A percentile compares a stretch with the other conserved stretches of the same genome.
These are phyloP conservation scores for Entomortierella lignicola DNA, from an alignment of 192 early-diverging fungal genomes.

Conservation along the genomic window DNA sequence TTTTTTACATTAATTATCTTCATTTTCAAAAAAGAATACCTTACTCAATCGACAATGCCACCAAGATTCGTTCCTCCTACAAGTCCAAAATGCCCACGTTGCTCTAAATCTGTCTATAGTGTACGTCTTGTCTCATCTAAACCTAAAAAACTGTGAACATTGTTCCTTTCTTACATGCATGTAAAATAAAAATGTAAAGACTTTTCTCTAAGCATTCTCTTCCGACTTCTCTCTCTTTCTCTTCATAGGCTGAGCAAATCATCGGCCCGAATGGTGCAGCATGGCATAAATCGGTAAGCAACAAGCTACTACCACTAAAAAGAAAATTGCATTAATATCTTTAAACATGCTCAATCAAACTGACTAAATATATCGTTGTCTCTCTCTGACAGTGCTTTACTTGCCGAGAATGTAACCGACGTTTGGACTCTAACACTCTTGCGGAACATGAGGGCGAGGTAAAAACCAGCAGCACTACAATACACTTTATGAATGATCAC, in stretches of 20 bases:
- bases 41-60: constrained; percentile 46
- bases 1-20: background rate
- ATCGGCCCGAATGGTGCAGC: constrained; percentile 50
- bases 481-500: too few relatives aligned
- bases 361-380: background rate
- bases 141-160: too few relatives aligned
- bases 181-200: too few relatives aligned
- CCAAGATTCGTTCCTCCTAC: constrained; percentile 58
- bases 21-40: background rate
- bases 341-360: too few relatives aligned
- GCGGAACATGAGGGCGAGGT: constrained; percentile 67
- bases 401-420: constrained; percentile 64
- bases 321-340: too few relatives aligned
- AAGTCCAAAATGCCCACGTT: constrained; percentile 60
- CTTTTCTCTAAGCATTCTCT: too few relatives aligned
- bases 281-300: constrained; percentile 49
- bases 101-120: constrained; percentile 65
- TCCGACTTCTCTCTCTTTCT: background rate
- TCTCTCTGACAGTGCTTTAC: constrained; percentile 19
- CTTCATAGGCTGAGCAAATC: constrained; percentile 42
- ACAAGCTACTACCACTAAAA: too few relatives aligned
- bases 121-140: constrained; percentile 44
- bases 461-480: too few relatives aligned
- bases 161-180: background rate
- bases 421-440: constrained; percentile 63